These are phyloP conservation scores for Stephania yunnanensis DNA, from an alignment of 164 flowering plant genomes.

Conservation along the genomic window DNA sequence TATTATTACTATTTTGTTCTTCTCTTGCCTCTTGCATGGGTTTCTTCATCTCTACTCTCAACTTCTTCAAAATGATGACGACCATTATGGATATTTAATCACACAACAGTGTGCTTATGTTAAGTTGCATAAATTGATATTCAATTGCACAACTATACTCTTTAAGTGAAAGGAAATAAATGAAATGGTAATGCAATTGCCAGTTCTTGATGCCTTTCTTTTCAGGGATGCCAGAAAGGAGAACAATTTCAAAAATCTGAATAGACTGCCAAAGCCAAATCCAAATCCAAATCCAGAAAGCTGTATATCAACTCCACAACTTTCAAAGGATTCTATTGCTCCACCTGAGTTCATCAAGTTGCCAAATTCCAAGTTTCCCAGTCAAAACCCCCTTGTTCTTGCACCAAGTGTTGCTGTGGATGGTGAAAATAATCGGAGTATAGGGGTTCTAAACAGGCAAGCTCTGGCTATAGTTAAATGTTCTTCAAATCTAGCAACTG, in stretches of 20 bases:
- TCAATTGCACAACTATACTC: too few relatives aligned
- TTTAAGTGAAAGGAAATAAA: background rate
- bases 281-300: background rate
- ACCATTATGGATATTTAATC: too few relatives aligned
- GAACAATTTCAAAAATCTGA: background rate
- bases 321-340: background rate
- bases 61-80: too few relatives aligned
- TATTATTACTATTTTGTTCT: too few relatives aligned
- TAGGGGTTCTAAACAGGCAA: conserved; percentile 4
- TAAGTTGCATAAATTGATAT: too few relatives aligned
- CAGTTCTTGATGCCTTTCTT: background rate
- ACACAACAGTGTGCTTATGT: too few relatives aligned
- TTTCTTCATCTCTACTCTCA: too few relatives aligned
- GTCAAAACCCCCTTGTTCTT: background rate
- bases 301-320: background rate
- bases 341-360: background rate
- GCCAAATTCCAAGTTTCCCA: background rate
- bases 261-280: background rate
- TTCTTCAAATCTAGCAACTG: conserved; percentile 9
- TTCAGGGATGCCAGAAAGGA: background rate
- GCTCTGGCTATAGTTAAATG: conserved; percentile 23
- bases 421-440: background rate
- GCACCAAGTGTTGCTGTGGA: background rate
- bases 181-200: background rate
- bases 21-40: too few relatives aligned